Evolutionary conservation across 441 rosid species (phyloP), one percentile per base, ranked within the genome.

Genomic region (Omphalea diandra): DNA sequence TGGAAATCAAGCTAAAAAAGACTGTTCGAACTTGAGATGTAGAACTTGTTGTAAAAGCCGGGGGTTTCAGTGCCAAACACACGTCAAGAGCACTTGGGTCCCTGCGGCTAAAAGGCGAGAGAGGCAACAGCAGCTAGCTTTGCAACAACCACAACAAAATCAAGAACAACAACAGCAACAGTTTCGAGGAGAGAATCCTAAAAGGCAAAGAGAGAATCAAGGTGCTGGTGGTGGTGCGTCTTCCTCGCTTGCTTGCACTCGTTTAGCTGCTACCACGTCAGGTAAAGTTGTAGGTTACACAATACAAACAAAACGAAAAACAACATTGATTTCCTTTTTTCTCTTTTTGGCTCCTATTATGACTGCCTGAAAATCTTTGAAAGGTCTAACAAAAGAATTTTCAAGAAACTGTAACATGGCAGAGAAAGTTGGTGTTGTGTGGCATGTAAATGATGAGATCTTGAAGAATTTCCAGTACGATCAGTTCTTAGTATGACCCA

Each of bases 1-100:
- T 71, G 98, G 98, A n/a, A 94, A 94, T 74, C 97, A 94, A 82
- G 96, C 98, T 5, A 94, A 94, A 83, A 94, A 94, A 72, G 97
- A 91, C 73, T 94, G 98, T 72, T 1, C 70, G 15, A 88, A 94
- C 67, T 55, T 83, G 85, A 81, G 98, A 72, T 94, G 98, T 82
- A 85, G 98, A 69, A 87, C 95, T 79, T 94, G 98, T 67, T 94
- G 98, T 69, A 91, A 94, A 78, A 94, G 95, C 87, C 97, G 98
- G 81, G 98, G 98, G 82, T 91, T 90, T 79, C 90, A 84, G 76
- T 94, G 98, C 70, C 87, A 77, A 41, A 94, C 97, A 7, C 98
- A 94, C 82, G 88, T 94, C 65, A 94, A 88, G 85, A 89, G 96
- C 84, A 94, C 98, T 72, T 94, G 98, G 98, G 98, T 94, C 68